Conservation (phyloP, 495 filamentous ascomycete species). For the Talaromyces wortmannii region DNA sequence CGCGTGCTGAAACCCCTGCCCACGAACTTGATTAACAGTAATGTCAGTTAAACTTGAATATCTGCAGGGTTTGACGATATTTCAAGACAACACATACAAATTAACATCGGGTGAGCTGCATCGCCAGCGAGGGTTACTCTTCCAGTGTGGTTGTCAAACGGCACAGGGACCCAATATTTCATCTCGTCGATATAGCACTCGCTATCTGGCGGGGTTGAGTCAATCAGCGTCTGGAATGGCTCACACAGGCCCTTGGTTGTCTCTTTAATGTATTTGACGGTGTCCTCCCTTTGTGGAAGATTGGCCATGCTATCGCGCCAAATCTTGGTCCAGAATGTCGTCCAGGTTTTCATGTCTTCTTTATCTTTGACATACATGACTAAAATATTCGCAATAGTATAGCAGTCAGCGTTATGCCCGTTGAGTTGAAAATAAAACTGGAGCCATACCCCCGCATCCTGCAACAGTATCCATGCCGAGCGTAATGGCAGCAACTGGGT, state of each 20-base stretch:
- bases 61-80: background rate
- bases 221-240: background rate
- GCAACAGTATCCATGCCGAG: conserved; percentile 1
- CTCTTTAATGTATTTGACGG: background rate
- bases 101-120: conserved; percentile 40
- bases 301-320: background rate
- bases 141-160: conserved; percentile 34
- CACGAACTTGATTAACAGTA: conserved; percentile 13
- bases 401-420: background rate
- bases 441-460: background rate
- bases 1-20: conserved; percentile 42
- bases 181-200: conserved; percentile 5
- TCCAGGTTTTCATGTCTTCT: conserved; percentile 8
- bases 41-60: background rate
- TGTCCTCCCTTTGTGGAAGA: background rate
- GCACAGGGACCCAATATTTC: conserved; percentile 11
- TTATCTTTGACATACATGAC: conserved; percentile 6
- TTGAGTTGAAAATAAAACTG: background rate
- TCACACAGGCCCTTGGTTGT: background rate
- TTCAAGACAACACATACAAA: background rate
- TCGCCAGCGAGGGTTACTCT: conserved; percentile 42
- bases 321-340: conserved; percentile 1
- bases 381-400: conserved; percentile 4
- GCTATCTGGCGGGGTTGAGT: background rate
- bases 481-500: background rate